A percentile compares a stretch with the other conserved stretches of the same genome.
Evolutionary conservation across 768 basidiomycete genomes (phyloP).

Genomic region (Tricholoma terreum): DNA sequence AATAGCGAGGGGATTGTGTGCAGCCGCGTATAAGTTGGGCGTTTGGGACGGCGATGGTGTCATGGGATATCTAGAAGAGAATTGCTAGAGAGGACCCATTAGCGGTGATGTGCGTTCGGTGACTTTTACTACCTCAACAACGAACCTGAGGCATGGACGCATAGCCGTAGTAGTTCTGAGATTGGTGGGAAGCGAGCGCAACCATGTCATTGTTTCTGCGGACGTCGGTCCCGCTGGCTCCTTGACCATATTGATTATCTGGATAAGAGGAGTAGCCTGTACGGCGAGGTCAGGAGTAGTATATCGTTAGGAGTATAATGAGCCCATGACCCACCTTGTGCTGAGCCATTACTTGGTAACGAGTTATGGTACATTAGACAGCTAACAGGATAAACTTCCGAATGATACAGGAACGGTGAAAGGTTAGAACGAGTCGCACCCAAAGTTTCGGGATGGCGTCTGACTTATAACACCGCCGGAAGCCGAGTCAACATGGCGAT

Average conservation of each 20-base stretch:
- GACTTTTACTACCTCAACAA: not conserved
- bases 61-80: not conserved
- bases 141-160: conserved; percentile 9
- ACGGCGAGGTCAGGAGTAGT: not conserved
- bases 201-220: not conserved
- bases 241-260: conserved; percentile 5
- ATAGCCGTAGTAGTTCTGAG: conserved; percentile 7
- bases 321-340: conserved; percentile 1
- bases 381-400: not conserved
- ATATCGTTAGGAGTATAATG: not conserved
- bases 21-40: conserved; percentile 5
- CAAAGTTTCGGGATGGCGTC: not conserved
- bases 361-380: conserved; percentile 14
- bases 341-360: conserved; percentile 6
- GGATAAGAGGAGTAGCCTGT: conserved; percentile 10
- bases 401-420: not conserved
- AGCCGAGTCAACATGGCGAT: not conserved
- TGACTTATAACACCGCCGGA: conserved; percentile 8
- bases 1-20: conserved; percentile 15
- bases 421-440: not conserved
- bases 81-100: not conserved
- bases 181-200: not conserved
- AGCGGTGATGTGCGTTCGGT: not conserved
- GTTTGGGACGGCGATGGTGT: not conserved
- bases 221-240: conserved; percentile 1